Evolutionary conservation across 192 early-diverging fungal species (phyloP), one percentile per base, ranked within the genome.

Genomic region (Cetraspora pellucida): DNA sequence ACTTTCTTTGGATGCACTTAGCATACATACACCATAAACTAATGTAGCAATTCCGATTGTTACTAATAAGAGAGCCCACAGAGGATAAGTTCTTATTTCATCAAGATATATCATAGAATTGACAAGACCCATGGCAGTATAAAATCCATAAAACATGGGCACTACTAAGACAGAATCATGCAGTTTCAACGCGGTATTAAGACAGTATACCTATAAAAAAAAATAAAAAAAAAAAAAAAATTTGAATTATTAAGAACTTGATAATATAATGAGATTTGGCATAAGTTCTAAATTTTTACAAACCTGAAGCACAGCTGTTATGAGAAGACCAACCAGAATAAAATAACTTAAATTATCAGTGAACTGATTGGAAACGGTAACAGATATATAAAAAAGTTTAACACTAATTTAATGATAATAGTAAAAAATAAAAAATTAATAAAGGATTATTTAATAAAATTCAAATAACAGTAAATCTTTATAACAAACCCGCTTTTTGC

Each of bases 31-130:
- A 11, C 88, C 88, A 74, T 85, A 87, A 25, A 89, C 86, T 1
- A 89, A 68, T 2, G 77, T 78, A 8, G 47, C 82, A n/a, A 89
- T 87, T 11, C 88, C 88, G 19, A 86, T 57, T 28, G 87, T 79
- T 10, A 89, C 84, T 3, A 89, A 71, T 1, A 81, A 55, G 2
- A 87, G 76, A 4, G 84, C 85, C 89, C 86, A 86, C 4, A 77
- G 77, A 13, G 87, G 81, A 55, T 85, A 87, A 19, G 79, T 76
- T 28, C 78, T 77, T 57, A 90, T 71, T 61, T 88, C 84, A 74
- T 90, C 77, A 4, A 90, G 73, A 75, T 88, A 90, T 31, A 90
- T 86, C 50, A 85, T 88, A 6, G 88, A 84, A 46, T 89, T 89
- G 60, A 87, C 83, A 10, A 89, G 77, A 10, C 88, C 88, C 71